Base-by-base conservation (phyloP, 2,329 filamentous ascomycete species). In the Colletotrichum spaethianum region DNA sequence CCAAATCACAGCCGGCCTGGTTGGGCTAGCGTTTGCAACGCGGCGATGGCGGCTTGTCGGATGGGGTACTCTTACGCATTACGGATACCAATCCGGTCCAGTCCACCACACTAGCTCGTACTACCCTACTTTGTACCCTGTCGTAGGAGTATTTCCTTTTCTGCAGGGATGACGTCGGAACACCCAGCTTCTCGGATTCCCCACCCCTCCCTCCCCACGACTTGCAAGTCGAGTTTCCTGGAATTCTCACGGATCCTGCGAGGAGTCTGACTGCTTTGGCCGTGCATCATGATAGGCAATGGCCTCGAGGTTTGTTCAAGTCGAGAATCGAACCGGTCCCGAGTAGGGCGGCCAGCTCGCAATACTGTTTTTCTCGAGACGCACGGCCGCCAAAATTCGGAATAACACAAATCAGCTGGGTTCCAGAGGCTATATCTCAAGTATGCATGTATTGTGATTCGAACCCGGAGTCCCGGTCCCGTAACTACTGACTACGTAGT, bases 181-280 rank as follows among this genome's bases (percentile, higher is more conserved):
- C 50, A 69, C 59, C 69, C 69, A 72, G 65, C 59, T 55, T 57
- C 42, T 69, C 65, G 65, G 69, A 63, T 63, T 20, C 55, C 36
- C 50, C 50, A 59, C 57, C 36, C 63, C 56, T 42, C 33, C 20
- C 36, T 55, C 52, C 57, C 14, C 53, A n/a, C 62, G 44, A 53
- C 55, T 61, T n/a, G 42, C 48, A 42, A 44, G n/a, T 53, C 11
- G 28, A 18, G 14, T 42, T 70, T 44, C 38, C 42, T 9, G 42
- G 59, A 38, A 31, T 31, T 48, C 42, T 11, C 26, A 20, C 33
- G 8, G 28, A 63, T 60, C 42, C 26, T 50, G 60, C 66, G 28
- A 48, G 36, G 20, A 68, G 66, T n/a, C 33, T 42, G 55, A 40
- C 66, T 61, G 33, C 31, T 42, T 42, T 42, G 42, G n/a, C 38